phyloP scores from a whole-genome alignment of 495 filamentous ascomycete genomes.

The Penicillium subrubescens region DNA sequence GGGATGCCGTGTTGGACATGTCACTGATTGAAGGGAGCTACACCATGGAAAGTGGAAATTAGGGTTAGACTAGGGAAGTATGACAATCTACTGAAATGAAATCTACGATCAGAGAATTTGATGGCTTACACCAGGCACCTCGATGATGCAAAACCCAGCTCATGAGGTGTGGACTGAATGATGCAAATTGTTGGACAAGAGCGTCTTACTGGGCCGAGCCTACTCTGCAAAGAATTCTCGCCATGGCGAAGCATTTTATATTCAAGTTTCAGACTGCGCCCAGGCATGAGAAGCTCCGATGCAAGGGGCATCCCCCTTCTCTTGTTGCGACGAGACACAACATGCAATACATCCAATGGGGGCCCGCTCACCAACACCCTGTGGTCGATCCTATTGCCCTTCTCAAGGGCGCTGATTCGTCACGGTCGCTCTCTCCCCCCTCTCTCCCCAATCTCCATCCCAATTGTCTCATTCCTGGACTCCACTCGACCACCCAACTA shows the following conservation, averaged over 20 bases:
- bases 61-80: background rate
- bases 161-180: background rate
- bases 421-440: constrained; percentile 10
- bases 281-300: constrained; percentile 26
- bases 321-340: constrained; percentile 34
- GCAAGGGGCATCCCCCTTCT: constrained; percentile 27
- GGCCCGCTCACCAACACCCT: constrained; percentile 31
- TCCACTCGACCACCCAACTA: constrained; percentile 21
- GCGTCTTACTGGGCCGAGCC: background rate
- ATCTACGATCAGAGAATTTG: background rate
- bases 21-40: background rate
- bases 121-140: background rate
- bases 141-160: background rate
- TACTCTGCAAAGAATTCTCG: constrained; percentile 2
- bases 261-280: constrained; percentile 24
- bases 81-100: background rate
- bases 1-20: constrained; percentile 6
- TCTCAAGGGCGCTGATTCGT: constrained; percentile 32
- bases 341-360: constrained; percentile 33
- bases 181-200: background rate
- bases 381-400: constrained; percentile 30
- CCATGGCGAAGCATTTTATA: constrained; percentile 34
- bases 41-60: background rate
- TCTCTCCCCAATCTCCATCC: constrained; percentile 24
- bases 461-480: constrained; percentile 34